phyloP scores from a whole-genome alignment of 1,139 yeast genomes.

The Dujonia santamariae region DNA sequence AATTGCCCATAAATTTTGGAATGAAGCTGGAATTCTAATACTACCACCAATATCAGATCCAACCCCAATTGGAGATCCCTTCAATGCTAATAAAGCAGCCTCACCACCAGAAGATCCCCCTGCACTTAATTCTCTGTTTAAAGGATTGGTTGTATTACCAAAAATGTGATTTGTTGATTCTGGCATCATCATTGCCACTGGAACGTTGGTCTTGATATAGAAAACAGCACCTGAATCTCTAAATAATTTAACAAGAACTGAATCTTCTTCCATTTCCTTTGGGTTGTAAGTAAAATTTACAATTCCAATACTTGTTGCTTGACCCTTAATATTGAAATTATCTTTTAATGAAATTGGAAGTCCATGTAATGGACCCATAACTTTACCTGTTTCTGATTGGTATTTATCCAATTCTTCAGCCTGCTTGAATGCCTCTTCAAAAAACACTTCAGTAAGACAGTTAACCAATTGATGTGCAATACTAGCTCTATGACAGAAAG shows the following conservation, averaged over 20 bases:
- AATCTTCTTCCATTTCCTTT: constrained; percentile 22
- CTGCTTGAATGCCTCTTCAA: constrained; percentile 27
- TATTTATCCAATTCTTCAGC: constrained; percentile 29
- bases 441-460: constrained; percentile 34
- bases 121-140: constrained; percentile 27
- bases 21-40: constrained; percentile 45
- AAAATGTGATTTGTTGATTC: constrained; percentile 34
- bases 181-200: constrained; percentile 39
- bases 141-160: constrained; percentile 32
- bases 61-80: constrained; percentile 47
- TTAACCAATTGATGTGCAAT: constrained; percentile 45
- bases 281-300: constrained; percentile 33
- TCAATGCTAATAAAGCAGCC: constrained; percentile 31
- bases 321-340: constrained; percentile 46
- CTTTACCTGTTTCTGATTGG: constrained; percentile 20
- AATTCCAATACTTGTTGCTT: constrained; percentile 51
- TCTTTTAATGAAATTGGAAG: constrained; percentile 46
- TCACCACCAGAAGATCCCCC: constrained; percentile 41
- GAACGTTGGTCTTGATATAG: constrained; percentile 33
- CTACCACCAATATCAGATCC: constrained; percentile 63
- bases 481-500: constrained; percentile 38
- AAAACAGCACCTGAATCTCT: constrained; percentile 31
- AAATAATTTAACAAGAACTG: constrained; percentile 23
- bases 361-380: constrained; percentile 35
- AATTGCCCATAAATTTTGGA: constrained; percentile 45